Conservation (phyloP, 495 filamentous ascomycete genomes). For the Xylaria acuta region DNA sequence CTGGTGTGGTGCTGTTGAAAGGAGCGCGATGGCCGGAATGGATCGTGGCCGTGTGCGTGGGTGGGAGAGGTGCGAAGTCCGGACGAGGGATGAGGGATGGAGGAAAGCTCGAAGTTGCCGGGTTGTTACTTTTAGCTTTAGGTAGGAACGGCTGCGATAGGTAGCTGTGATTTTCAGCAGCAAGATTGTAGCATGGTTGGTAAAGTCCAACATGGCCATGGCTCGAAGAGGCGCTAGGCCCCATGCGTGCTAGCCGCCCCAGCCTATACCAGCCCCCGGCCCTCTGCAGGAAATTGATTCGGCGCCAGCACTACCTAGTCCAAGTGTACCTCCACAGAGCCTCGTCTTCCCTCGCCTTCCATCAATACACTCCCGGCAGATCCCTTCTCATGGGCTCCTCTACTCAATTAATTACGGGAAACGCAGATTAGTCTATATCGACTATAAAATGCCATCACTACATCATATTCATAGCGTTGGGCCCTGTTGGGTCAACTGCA, state of each 20-base stretch:
- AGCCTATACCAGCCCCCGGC: conserved; percentile 10
- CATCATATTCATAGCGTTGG: background rate
- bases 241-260: background rate
- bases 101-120: conserved; percentile 20
- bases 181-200: conserved; percentile 16
- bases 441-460: background rate
- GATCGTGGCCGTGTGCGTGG: conserved; percentile 21
- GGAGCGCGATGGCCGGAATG: conserved; percentile 18
- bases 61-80: conserved; percentile 7
- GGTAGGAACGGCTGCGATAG: conserved; percentile 29
- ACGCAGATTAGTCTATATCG: background rate
- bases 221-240: background rate
- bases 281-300: conserved; percentile 26
- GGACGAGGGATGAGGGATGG: conserved; percentile 10
- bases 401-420: background rate
- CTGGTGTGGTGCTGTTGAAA: background rate
- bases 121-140: conserved; percentile 18
- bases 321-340: conserved; percentile 9
- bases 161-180: conserved; percentile 29
- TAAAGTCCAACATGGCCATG: conserved; percentile 20
- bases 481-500: background rate
- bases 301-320: background rate
- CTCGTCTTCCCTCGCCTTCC: conserved; percentile 14
- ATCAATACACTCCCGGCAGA: background rate
- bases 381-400: background rate